Evolutionary conservation across 805 yeast genomes (phyloP).

Genomic region (Ogataea trehaloabstinens): DNA sequence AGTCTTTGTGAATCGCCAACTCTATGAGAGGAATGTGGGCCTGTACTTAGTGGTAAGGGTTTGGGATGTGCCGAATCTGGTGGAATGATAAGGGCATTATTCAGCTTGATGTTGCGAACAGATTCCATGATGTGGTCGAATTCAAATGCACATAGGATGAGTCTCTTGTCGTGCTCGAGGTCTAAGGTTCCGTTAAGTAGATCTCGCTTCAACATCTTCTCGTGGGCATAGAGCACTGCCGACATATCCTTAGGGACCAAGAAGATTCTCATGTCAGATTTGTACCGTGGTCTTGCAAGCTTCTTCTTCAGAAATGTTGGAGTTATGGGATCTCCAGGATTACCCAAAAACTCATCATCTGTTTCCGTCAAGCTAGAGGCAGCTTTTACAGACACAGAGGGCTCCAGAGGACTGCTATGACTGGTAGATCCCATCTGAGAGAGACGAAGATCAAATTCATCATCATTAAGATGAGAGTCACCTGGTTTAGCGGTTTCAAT

Average conservation of each 20-base stretch:
- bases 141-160: constrained; percentile 32
- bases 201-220: constrained; percentile 51
- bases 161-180: constrained; percentile 24
- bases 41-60: too few relatives aligned
- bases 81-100: too few relatives aligned
- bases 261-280: constrained; percentile 61
- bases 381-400: background rate
- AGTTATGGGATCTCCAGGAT: constrained; percentile 41
- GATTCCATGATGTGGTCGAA: constrained; percentile 16
- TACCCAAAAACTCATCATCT: constrained; percentile 34
- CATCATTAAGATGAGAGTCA: constrained; percentile 48
- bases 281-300: constrained; percentile 62
- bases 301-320: constrained; percentile 53
- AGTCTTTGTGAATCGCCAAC: too few relatives aligned
- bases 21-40: too few relatives aligned
- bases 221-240: constrained; percentile 46
- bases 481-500: constrained; percentile 58
- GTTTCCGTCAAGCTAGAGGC: constrained; percentile 1
- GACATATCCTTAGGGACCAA: constrained; percentile 42
- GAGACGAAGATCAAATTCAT: constrained; percentile 29
- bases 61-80: too few relatives aligned
- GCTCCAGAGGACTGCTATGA: background rate
- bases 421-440: too few relatives aligned
- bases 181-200: constrained; percentile 48
- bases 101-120: background rate